phyloP scores from a whole-genome alignment of 2,329 filamentous ascomycete species.

The Diaporthe sp. region DNA sequence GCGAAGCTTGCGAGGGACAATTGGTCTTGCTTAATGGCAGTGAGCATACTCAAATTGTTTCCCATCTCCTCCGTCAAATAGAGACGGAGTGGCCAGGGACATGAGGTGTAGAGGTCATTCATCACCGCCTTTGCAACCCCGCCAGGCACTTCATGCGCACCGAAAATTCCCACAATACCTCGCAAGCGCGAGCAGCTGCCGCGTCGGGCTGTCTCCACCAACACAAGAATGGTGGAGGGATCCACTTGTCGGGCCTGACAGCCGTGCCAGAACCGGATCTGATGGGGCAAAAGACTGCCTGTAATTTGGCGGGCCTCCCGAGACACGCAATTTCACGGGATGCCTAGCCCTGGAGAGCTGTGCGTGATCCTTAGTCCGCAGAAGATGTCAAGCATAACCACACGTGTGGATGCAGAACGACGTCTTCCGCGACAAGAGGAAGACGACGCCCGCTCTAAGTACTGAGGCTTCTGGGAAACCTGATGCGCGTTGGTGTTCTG shows the following conservation, averaged over 20 bases:
- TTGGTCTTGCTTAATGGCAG: not conserved
- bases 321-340: conserved; percentile 34
- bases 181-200: conserved; percentile 31
- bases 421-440: not conserved
- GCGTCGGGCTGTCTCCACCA: conserved; percentile 32
- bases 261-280: conserved; percentile 36
- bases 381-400: not conserved
- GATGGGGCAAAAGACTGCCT: conserved; percentile 34
- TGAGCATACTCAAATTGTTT: not conserved
- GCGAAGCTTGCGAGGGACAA: not conserved
- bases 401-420: not conserved
- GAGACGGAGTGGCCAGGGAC: not conserved
- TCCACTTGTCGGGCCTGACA: conserved; percentile 33
- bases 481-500: not conserved
- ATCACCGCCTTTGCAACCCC: conserved; percentile 34
- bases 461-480: not conserved
- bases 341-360: conserved; percentile 13
- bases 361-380: conserved; percentile 5
- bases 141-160: conserved; percentile 33
- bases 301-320: conserved; percentile 40
- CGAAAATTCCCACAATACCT: conserved; percentile 32
- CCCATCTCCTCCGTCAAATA: not conserved
- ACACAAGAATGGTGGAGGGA: conserved; percentile 28
- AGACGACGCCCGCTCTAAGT: not conserved
- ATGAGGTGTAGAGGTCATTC: not conserved